phyloP scores from a whole-genome alignment of 2,329 filamentous ascomycete species.

The Sarocladium strictum region DNA sequence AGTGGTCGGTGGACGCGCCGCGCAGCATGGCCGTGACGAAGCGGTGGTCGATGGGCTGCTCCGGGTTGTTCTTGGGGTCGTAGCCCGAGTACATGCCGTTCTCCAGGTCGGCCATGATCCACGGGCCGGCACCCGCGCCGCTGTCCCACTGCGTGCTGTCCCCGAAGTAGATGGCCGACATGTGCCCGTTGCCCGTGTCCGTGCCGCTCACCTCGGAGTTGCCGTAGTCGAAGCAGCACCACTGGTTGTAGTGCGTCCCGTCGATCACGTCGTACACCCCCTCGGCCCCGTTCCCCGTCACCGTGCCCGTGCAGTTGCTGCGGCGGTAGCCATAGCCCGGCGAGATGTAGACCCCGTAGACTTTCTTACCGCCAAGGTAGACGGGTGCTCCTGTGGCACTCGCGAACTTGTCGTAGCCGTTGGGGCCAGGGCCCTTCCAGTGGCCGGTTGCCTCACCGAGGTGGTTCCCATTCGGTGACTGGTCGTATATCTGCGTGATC shows the following conservation, averaged over 20 bases:
- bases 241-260: constrained; percentile 52
- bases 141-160: constrained; percentile 46
- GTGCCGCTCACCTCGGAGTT: constrained; percentile 45
- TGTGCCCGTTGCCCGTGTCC: constrained; percentile 57
- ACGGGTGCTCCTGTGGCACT: constrained; percentile 55
- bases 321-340: constrained; percentile 60
- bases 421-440: constrained; percentile 47
- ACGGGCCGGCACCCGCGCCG: constrained; percentile 54
- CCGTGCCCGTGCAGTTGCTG: constrained; percentile 43
- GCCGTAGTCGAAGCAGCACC: constrained; percentile 52
- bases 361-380: constrained; percentile 52
- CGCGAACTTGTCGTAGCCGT: constrained; percentile 55
- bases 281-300: constrained; percentile 47
- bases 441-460: constrained; percentile 55
- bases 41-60: constrained; percentile 44
- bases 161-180: constrained; percentile 65
- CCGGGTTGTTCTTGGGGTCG: constrained; percentile 38
- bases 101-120: constrained; percentile 65
- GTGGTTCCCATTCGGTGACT: constrained; percentile 56
- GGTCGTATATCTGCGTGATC: constrained; percentile 60
- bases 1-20: constrained; percentile 42
- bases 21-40: constrained; percentile 54
- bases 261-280: constrained; percentile 57
- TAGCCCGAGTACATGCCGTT: constrained; percentile 57
- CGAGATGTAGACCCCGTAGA: constrained; percentile 57